Percentiles rank a stretch among this genome's conserved stretches.
These are phyloP conservation scores for Colletotrichum sp. DNA, from an alignment of 2,329 filamentous ascomycete genomes.

Conservation along the genomic window DNA sequence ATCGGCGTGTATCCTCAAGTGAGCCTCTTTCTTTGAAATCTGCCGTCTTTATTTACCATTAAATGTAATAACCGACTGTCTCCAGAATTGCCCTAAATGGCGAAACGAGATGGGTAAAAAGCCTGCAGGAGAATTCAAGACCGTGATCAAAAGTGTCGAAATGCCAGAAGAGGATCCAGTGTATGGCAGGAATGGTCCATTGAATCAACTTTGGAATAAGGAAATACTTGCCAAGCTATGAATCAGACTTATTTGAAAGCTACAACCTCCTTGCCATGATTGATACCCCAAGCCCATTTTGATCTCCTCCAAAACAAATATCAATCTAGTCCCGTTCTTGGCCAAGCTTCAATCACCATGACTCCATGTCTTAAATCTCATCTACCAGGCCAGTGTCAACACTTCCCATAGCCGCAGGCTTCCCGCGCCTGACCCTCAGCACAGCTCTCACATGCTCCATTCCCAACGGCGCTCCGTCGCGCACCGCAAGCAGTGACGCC, in stretches of 20 bases:
- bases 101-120: not conserved
- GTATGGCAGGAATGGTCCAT: not conserved
- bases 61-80: not conserved
- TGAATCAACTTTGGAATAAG: not conserved
- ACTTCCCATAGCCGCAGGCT: not conserved
- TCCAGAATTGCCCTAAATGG: not conserved
- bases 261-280: fast-evolving
- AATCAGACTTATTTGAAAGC: not conserved
- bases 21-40: too few relatives aligned
- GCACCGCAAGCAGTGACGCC: not conserved
- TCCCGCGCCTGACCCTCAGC: not conserved
- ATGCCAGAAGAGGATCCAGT: not conserved
- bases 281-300: fast-evolving
- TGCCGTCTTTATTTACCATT: too few relatives aligned
- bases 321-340: not conserved
- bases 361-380: fast-evolving
- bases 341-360: not conserved
- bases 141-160: not conserved
- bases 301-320: too few relatives aligned
- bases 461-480: not conserved
- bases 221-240: not conserved
- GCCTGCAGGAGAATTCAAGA: not conserved
- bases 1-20: not conserved
- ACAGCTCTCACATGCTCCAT: not conserved
- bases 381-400: fast-evolving